A percentile compares a stretch with the other conserved stretches of the same genome.
Conservation (phyloP, 2,329 filamentous ascomycete genomes). For the Aspergillus sp. region DNA sequence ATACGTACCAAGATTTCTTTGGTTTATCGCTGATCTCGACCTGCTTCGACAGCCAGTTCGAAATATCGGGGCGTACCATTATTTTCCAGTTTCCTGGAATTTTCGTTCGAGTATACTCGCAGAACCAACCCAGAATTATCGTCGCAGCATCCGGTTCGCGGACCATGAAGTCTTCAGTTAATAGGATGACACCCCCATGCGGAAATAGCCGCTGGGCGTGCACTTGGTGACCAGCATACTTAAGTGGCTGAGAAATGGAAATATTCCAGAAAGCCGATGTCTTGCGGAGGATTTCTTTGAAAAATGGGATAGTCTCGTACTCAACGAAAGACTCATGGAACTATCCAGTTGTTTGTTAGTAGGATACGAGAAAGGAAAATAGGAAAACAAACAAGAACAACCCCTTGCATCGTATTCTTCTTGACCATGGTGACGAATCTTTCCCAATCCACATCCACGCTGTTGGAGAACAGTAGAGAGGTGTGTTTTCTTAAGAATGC, state of each 20-base stretch:
- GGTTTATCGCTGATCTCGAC: constrained; percentile 16
- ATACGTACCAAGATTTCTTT: constrained; percentile 22
- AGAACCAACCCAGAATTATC: constrained; percentile 40
- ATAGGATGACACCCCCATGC: constrained; percentile 36
- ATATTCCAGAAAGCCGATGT: constrained; percentile 37
- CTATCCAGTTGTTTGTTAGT: constrained; percentile 22
- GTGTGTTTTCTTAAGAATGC: constrained; percentile 26
- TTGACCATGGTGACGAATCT: constrained; percentile 26
- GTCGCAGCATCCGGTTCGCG: constrained; percentile 29
- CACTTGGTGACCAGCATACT: constrained; percentile 20
- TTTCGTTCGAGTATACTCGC: constrained; percentile 19
- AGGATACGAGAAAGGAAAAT: not conserved
- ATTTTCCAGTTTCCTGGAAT: constrained; percentile 37
- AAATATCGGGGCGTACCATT: constrained; percentile 38
- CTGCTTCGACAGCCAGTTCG: constrained; percentile 34
- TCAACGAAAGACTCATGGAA: constrained; percentile 38
- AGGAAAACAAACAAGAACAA: constrained; percentile 37
- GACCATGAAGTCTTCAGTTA: constrained; percentile 43
- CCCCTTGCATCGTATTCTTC: constrained; percentile 19
- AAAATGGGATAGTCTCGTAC: constrained; percentile 29
- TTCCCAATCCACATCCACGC: constrained; percentile 34
- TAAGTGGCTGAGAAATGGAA: constrained; percentile 27
- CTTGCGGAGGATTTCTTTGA: constrained; percentile 23
- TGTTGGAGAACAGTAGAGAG: constrained; percentile 31
- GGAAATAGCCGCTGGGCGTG: constrained; percentile 41